These are phyloP conservation scores for Geotrichum phurueaensis DNA, from an alignment of 1,139 yeast genomes.

Conservation along the genomic window DNA sequence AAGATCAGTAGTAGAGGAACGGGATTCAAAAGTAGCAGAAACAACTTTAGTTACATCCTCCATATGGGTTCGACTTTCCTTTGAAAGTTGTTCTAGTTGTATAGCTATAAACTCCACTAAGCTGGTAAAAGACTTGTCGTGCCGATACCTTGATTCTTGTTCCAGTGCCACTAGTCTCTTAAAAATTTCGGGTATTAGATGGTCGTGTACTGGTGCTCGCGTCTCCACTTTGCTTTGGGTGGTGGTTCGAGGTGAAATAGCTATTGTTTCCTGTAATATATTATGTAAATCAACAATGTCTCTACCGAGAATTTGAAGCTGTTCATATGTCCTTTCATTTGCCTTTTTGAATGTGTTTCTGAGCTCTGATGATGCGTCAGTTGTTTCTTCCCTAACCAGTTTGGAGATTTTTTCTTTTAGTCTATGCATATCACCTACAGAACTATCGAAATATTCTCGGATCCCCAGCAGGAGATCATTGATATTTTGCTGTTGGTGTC, in stretches of 20 bases:
- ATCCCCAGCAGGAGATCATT: constrained; percentile 5
- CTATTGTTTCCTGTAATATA: constrained; percentile 2
- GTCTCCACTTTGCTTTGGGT: neutral
- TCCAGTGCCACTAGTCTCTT: neutral
- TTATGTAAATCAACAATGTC: constrained; percentile 10
- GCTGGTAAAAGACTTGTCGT: constrained; percentile 6
- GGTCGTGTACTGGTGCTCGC: neutral
- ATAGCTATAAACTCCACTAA: constrained; percentile 4
- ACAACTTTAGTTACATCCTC: neutral
- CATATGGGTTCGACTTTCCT: neutral
- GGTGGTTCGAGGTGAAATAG: neutral
- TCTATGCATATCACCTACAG: constrained; percentile 4
- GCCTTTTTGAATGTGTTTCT: constrained; percentile 8
- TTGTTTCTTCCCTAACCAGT: constrained; percentile 9
- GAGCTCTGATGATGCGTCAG: constrained; percentile 8
- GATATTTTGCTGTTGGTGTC: constrained; percentile 12
- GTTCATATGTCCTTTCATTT: constrained; percentile 12
- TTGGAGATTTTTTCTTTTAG: constrained; percentile 4
- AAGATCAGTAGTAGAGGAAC: neutral
- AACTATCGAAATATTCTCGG: constrained; percentile 9
- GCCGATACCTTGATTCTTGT: neutral
- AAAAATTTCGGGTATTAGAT: constrained; percentile 10
- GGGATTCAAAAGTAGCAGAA: neutral
- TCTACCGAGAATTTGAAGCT: constrained; percentile 8
- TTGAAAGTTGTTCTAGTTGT: constrained; percentile 6